Base-by-base conservation (phyloP, 306 rosid species). In the Vigna trinervia region DNA sequence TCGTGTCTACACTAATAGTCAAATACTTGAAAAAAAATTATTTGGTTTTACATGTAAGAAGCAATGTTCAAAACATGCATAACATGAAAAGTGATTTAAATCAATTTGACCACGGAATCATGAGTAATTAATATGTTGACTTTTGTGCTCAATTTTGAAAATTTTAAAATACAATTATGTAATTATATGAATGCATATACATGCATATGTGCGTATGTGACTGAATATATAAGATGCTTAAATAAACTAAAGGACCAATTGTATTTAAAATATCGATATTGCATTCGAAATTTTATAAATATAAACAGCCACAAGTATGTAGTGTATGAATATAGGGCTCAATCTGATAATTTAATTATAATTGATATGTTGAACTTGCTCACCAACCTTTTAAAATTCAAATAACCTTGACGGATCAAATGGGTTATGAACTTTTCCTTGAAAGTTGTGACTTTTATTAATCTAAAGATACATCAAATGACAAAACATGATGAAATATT, bases 1-100 rank as follows among this genome's bases (percentile, higher is more conserved):
- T 11, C 0, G 8, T 11, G 63, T 57, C n/a, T 19, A 28, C 45
- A 6, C 14, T 8, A 54, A 54, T 20, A 54, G 60, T 52, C 12
- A n/a, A 48, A 70, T 69, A 76, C 26, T 26, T 26, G 28, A 26
- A 26, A 23, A 23, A 26, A 26, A 2, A 1, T 26, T 2, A 26
- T 26, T 60, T 69, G 39, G 36, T 63, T 74, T 57, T 11, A 74
- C 47, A 17, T 56, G 11, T 3, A 67, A 12, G 2, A 28, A 45
- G 52, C 77, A 69, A 58, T 43, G 51, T 69, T 70, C 14, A 70
- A 36, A 38, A 41, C 68, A 57, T 14, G 65, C 75, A 60, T 52
- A 41, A 17, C 52, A 12, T 20, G 48, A 38, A 46, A 65, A 54
- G 69, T 17, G 12, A 71, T 34, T 36, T 32, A 12, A 48, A 51